Conservation (phyloP, 2,329 filamentous ascomycete genomes). For the Escovopsis sp. region DNA sequence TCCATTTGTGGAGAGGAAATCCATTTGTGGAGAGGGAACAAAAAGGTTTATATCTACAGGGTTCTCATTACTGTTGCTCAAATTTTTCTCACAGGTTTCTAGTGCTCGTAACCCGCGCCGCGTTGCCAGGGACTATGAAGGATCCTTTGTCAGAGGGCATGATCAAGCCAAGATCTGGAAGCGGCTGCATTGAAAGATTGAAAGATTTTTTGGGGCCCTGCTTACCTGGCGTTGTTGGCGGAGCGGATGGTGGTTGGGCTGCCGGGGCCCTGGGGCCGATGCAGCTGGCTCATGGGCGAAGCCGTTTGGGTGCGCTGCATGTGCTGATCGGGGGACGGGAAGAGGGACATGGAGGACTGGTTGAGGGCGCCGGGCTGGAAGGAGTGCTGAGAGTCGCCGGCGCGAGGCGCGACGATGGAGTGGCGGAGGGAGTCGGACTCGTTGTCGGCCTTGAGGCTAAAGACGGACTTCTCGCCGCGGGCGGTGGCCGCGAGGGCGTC, state of each 20-base stretch:
- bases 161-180: too few species aligned
- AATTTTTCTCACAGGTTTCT: too few species aligned
- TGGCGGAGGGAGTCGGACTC: constrained; percentile 21
- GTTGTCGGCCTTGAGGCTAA: constrained; percentile 27
- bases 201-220: not conserved
- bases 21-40: too few species aligned
- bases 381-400: constrained; percentile 12
- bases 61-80: too few species aligned
- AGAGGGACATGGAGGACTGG: constrained; percentile 25
- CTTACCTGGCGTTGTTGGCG: constrained; percentile 25
- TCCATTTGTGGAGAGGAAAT: too few species aligned
- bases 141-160: too few species aligned
- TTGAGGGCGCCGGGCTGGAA: constrained; percentile 21
- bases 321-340: constrained; percentile 17
- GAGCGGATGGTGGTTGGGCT: constrained; percentile 19
- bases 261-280: constrained; percentile 15
- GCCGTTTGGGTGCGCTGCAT: constrained; percentile 18
- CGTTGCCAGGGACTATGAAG: constrained; percentile 27
- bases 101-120: constrained; percentile 27
- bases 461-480: constrained; percentile 55
- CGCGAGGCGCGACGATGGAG: constrained; percentile 5
- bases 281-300: constrained; percentile 12
- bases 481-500: constrained; percentile 84
- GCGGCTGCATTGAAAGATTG: not conserved
- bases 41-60: too few species aligned